Conservation (phyloP, 192 early-diverging fungal species). For the Nowakowskiella sp. region DNA sequence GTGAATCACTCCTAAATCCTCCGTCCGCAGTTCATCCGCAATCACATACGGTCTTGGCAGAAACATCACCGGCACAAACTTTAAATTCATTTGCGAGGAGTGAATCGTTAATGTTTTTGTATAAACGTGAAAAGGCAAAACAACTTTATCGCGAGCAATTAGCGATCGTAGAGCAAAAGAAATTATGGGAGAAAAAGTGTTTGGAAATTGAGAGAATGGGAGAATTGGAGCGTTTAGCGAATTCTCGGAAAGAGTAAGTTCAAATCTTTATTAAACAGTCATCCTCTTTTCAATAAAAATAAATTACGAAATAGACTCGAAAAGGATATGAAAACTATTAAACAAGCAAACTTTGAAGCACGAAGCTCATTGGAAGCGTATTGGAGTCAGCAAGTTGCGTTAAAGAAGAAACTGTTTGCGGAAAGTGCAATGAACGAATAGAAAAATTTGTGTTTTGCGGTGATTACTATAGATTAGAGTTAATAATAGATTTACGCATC, state of each 20-base stretch:
- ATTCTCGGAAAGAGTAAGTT: constrained; percentile 34
- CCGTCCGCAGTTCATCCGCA: not conserved
- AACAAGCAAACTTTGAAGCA: constrained; percentile 18
- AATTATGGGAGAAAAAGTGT: constrained; percentile 27
- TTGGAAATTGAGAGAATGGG: constrained; percentile 31
- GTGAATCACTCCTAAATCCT: constrained; percentile 17
- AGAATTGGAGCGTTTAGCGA: constrained; percentile 21
- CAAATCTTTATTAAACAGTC: constrained; percentile 2
- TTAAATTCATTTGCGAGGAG: constrained; percentile 36
- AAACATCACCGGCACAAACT: constrained; percentile 8
- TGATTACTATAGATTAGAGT: too few species aligned
- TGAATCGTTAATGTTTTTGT: constrained; percentile 39
- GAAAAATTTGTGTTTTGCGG: too few species aligned
- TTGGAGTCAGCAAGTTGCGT: constrained; percentile 24
- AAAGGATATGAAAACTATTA: constrained; percentile 21
- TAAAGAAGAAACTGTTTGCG: too few species aligned
- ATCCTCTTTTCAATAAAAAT: not conserved
- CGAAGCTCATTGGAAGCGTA: constrained; percentile 24
- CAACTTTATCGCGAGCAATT: constrained; percentile 45
- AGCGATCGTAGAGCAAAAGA: constrained; percentile 31
- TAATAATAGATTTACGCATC: too few species aligned
- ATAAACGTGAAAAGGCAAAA: constrained; percentile 42
- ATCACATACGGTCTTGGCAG: not conserved
- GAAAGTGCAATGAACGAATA: too few species aligned
- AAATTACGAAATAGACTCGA: constrained; percentile 23